These are phyloP conservation scores for Zygnema circumcarinatum DNA, from an alignment of 139 green algal genomes.

Conservation along the genomic window DNA sequence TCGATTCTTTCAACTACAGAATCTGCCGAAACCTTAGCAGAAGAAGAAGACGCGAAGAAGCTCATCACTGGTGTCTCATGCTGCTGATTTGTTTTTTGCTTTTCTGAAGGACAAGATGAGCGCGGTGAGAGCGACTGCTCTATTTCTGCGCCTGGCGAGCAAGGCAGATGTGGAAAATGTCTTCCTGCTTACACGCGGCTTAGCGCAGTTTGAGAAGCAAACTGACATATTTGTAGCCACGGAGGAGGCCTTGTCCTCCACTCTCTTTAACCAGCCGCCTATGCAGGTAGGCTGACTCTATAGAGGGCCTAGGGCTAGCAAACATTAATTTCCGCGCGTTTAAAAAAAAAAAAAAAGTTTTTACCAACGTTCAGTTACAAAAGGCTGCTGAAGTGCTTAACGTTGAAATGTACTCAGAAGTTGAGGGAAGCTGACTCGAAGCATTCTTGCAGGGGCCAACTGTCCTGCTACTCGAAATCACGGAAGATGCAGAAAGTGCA, in stretches of 20 bases:
- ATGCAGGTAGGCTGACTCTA: not conserved
- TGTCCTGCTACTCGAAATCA: not conserved
- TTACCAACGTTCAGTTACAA: too few species aligned
- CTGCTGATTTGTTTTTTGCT: too few species aligned
- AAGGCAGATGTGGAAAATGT: not conserved
- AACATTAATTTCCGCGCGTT: too few species aligned
- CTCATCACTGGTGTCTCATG: too few species aligned
- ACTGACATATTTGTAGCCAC: not conserved
- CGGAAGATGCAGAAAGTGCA: conserved; percentile 4
- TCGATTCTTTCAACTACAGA: too few species aligned
- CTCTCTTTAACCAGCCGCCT: not conserved
- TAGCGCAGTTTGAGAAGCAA: not conserved
- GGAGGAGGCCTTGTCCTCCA: not conserved
- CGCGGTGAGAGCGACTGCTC: not conserved
- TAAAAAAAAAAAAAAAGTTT: too few species aligned
- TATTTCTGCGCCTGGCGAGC: not conserved
- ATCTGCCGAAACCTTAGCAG: too few species aligned
- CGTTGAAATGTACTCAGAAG: not conserved
- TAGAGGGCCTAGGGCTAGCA: not conserved
- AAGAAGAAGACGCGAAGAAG: too few species aligned
- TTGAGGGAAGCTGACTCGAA: too few species aligned
- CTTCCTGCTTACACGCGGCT: not conserved
- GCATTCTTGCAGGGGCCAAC: not conserved
- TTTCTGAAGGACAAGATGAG: too few species aligned
- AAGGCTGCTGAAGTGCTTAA: not conserved